These are phyloP conservation scores for Tuber umbilicatum DNA, from an alignment of 495 filamentous ascomycete genomes.

Conservation along the genomic window DNA sequence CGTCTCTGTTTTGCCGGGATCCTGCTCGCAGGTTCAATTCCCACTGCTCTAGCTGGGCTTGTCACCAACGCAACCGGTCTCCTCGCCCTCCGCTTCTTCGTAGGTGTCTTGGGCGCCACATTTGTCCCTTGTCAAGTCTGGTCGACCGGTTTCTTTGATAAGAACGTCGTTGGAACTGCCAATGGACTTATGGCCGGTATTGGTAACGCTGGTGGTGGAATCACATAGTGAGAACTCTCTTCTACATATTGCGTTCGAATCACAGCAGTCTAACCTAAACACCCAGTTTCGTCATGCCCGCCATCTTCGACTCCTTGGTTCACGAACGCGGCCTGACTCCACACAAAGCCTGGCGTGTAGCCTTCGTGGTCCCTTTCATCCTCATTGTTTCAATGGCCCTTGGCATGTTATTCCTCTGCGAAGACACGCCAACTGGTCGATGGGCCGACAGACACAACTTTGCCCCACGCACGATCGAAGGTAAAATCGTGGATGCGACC, in stretches of 20 bases:
- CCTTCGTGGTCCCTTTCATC: slow-evolving; percentile 77
- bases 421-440: slow-evolving; percentile 78
- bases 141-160: slow-evolving; percentile 93
- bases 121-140: slow-evolving; percentile 97
- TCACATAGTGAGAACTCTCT: slow-evolving; percentile 50
- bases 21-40: slow-evolving; percentile 69
- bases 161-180: slow-evolving; percentile 85
- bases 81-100: slow-evolving; percentile 77
- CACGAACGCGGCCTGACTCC: slow-evolving; percentile 50
- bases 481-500: slow-evolving; percentile 49
- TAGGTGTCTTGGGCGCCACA: slow-evolving; percentile 81
- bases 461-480: slow-evolving; percentile 47
- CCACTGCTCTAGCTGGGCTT: slow-evolving; percentile 74
- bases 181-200: slow-evolving; percentile 81
- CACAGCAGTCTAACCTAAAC: background rate
- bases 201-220: slow-evolving; percentile 87
- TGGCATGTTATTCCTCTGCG: slow-evolving; percentile 63
- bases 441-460: slow-evolving; percentile 66
- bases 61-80: slow-evolving; percentile 64
- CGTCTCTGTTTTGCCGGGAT: slow-evolving; percentile 68
- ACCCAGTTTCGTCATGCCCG: slow-evolving; percentile 87
- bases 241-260: background rate
- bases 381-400: slow-evolving; percentile 62
- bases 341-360: slow-evolving; percentile 73
- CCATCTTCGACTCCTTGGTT: slow-evolving; percentile 77